A percentile compares a stretch with the other conserved stretches of the same genome.
phyloP scores from a whole-genome alignment of 805 yeast genomes.

The Pichia gijzeniarum region DNA sequence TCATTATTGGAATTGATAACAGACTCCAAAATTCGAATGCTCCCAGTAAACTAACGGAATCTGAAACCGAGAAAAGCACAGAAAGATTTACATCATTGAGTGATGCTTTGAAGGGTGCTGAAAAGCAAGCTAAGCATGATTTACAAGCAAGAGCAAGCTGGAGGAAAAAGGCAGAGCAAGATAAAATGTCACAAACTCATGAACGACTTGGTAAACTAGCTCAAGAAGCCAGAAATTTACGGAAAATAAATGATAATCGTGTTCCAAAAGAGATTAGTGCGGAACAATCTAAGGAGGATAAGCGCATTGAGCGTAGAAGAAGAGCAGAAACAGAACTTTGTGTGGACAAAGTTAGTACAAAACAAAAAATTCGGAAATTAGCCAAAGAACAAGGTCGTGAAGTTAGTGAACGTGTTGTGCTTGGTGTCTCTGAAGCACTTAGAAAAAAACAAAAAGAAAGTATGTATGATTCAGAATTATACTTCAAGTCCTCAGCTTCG shows the following conservation, averaged over 20 bases:
- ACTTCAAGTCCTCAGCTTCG: constrained; percentile 35
- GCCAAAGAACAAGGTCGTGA: constrained; percentile 45
- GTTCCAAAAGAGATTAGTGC: constrained; percentile 5
- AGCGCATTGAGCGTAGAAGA: constrained; percentile 38
- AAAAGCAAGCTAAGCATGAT: constrained; percentile 50
- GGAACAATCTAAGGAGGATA: constrained; percentile 31
- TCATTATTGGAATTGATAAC: constrained; percentile 73
- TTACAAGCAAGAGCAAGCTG: constrained; percentile 44
- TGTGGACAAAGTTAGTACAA: constrained; percentile 38
- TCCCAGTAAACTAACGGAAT: constrained; percentile 15
- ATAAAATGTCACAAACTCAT: constrained; percentile 44
- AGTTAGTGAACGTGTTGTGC: constrained; percentile 48
- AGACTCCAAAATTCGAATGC: constrained; percentile 52
- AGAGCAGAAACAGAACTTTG: constrained; percentile 44
- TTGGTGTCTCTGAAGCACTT: constrained; percentile 34
- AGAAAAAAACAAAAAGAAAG: constrained; percentile 30
- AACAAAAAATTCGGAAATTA: constrained; percentile 35
- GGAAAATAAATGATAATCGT: not conserved
- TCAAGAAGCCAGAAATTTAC: constrained; percentile 34
- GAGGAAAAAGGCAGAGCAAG: constrained; percentile 32
- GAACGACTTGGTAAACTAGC: constrained; percentile 47
- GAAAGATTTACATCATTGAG: constrained; percentile 51
- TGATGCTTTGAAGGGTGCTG: constrained; percentile 68
- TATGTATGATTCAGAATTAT: constrained; percentile 55
- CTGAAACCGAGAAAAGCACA: constrained; percentile 38